Percentiles rank a stretch among this genome's conserved stretches.
phyloP scores from a whole-genome alignment of 2,329 filamentous ascomycete species.

The Coleophoma crateriformis region DNA sequence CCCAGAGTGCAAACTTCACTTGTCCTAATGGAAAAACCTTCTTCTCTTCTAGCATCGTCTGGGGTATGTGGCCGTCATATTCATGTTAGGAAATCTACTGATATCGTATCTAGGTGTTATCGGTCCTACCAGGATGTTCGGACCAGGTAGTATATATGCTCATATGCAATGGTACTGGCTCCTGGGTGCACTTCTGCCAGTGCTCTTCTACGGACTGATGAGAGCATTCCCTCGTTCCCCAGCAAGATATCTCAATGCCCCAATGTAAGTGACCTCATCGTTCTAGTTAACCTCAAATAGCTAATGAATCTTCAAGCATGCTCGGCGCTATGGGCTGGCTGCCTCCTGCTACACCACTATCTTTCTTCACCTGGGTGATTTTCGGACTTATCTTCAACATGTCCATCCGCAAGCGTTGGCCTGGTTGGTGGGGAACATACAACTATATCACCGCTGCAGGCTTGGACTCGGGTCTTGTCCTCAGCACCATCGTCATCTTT shows the following conservation, averaged over 20 bases:
- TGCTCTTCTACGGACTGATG: constrained; percentile 49
- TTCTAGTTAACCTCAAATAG: not conserved
- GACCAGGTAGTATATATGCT: constrained; percentile 55
- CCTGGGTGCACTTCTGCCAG: constrained; percentile 44
- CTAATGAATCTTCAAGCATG: constrained; percentile 19
- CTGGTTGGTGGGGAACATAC: constrained; percentile 63
- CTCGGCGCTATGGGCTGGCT: constrained; percentile 30
- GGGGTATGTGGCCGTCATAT: constrained; percentile 50
- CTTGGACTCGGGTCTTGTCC: constrained; percentile 62
- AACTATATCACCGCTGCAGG: constrained; percentile 70
- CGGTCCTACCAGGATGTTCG: constrained; percentile 59
- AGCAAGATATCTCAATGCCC: constrained; percentile 49
- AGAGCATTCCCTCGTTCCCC: constrained; percentile 55
- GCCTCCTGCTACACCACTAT: constrained; percentile 59
- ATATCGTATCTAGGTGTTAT: constrained; percentile 46
- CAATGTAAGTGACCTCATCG: constrained; percentile 28
- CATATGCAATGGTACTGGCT: constrained; percentile 66
- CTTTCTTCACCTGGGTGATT: constrained; percentile 69
- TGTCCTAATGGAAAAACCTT: constrained; percentile 64
- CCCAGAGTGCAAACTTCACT: constrained; percentile 52
- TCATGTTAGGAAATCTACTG: no score
- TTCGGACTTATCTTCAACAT: constrained; percentile 68
- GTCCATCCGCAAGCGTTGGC: constrained; percentile 55
- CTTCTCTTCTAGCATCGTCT: constrained; percentile 58
- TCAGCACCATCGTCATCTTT: constrained; percentile 65